Base-by-base conservation (phyloP, 768 basidiomycete species). In the Mrakia gelida region DNA sequence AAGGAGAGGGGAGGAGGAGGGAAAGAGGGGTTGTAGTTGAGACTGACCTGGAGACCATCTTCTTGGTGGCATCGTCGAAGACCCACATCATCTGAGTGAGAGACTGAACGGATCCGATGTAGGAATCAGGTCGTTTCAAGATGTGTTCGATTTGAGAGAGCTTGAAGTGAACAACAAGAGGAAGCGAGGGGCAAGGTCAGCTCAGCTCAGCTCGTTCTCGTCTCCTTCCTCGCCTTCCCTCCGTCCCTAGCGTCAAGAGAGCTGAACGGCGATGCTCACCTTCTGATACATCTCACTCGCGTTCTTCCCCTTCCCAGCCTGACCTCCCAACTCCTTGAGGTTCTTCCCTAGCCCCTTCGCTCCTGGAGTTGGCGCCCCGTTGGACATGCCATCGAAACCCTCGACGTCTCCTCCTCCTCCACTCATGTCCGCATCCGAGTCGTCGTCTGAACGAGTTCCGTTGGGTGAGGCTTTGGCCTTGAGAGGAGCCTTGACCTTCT, bases 81-180 rank as follows among this genome's bases (percentile, higher is more conserved):
- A 94, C 93, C 97, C 97, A 99, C 90, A 98, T 94, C 38, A 85
- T 81, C 83, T 95, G 92, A 0, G 90, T 92, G 75, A 94, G 88
- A 0, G 90, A 90, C 84, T 98, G 96, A 4, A 98, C 91, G 77
- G 94, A 97, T 26, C 97, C 97, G 79, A 99, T 98, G 85, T 98
- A 99, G 3, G 84, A 83, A 79, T 85, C 84, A 2, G 84, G 84
- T 77, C 84, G 82, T 79, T 85, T 90, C 81, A 98, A 86, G 82
- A 94, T 93, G 81, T 98, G 97, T 83, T 99, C 95, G 43, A 96
- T 87, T 90, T 94, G 95, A 1, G 93, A 90, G 71, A 98, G 89
- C 96, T 99, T 68, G n/a, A 23, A 32, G 16, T 3, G 1, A 26
- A 59, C n/a, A 52, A n/a, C 28, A 49, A 23, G 16, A 26, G 26